Percentiles rank a stretch among this genome's conserved stretches.
phyloP scores from a whole-genome alignment of 441 rosid genomes.

The Hura crepitans region DNA sequence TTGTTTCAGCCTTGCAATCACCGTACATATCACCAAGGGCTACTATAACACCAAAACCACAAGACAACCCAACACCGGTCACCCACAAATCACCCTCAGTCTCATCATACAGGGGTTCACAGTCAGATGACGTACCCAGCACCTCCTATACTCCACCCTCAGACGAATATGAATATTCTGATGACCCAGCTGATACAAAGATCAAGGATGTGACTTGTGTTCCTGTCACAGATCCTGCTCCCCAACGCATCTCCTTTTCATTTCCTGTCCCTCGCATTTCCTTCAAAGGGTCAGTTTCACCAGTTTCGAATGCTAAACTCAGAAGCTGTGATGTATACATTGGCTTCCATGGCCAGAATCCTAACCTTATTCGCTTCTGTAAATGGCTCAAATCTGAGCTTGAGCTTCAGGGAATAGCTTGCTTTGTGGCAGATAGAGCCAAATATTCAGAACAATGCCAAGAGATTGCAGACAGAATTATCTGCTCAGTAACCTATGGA shows the following conservation, averaged over 20 bases:
- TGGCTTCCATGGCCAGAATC: conserved; percentile 79
- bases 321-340: conserved; percentile 88
- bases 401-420: conserved; percentile 89
- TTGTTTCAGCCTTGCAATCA: conserved; percentile 88
- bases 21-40: conserved; percentile 94
- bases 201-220: conserved; percentile 58
- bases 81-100: conserved; percentile 35
- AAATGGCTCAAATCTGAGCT: conserved; percentile 95
- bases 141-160: conserved; percentile 88
- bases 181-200: conserved; percentile 59
- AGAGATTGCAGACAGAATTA: conserved; percentile 80
- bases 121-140: conserved; percentile 74
- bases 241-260: conserved; percentile 72
- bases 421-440: conserved; percentile 83
- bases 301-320: conserved; percentile 65
- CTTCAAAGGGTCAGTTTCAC: conserved; percentile 65
- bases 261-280: conserved; percentile 85
- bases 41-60: conserved; percentile 28
- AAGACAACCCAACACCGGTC: conserved; percentile 20
- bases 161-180: conserved; percentile 71
- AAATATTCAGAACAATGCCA: conserved; percentile 82
- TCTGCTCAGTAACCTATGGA: conserved; percentile 74
- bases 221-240: conserved; percentile 52
- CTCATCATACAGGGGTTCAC: conserved; percentile 48
- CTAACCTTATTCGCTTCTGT: conserved; percentile 70